Evolutionary conservation across 305 asterid genomes (phyloP), one percentile per base, ranked within the genome.

Genomic region (Solanum aculeatissimum): DNA sequence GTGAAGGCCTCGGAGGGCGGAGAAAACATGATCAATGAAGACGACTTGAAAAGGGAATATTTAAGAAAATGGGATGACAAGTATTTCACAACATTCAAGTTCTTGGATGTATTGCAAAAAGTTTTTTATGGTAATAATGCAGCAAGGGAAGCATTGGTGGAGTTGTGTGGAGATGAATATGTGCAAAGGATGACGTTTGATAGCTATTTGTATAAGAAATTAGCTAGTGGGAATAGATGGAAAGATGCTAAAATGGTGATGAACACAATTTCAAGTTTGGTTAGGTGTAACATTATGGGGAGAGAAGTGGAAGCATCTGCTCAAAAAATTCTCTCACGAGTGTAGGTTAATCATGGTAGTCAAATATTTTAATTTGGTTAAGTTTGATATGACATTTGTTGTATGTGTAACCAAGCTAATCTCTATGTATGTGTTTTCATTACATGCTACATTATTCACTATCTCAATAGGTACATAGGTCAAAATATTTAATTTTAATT

Each of bases 181-280:
- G 98, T 94, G 87, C 98, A 94, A 84, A 90, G 91, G 87, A 93
- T 94, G 95, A 93, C 98, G 84, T 94, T 94, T 75, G 97, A 94
- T 79, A 94, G 98, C 91, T 94, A 93, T 83, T 70, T 93, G 91
- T 93, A 94, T 66, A 94, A 94, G 93, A 90, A 83, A 25, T 62
- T 94, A 89, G 95, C 95, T 21, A 84, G 80, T 57, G 94, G 97
- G 78, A 87, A 90, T 80, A 84, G 89, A 57, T 87, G 86, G 91
- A 86, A 87, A 80, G 97, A 94, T 90, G 83, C 72, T 83, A 92
- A 90, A 85, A 88, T 94, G 95, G 90, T 68, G 60, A 63, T 89
- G 85, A 85, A 88, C 82, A 90, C 95, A 51, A 75, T 93, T 83
- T 95, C 92, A 58, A 94, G 93, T 88, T 86, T 95, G 84, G 86